A percentile compares a stretch with the other conserved stretches of the same genome.
These are phyloP conservation scores for Euptelea pleiosperma DNA, from an alignment of 164 flowering plant genomes.

Conservation along the genomic window DNA sequence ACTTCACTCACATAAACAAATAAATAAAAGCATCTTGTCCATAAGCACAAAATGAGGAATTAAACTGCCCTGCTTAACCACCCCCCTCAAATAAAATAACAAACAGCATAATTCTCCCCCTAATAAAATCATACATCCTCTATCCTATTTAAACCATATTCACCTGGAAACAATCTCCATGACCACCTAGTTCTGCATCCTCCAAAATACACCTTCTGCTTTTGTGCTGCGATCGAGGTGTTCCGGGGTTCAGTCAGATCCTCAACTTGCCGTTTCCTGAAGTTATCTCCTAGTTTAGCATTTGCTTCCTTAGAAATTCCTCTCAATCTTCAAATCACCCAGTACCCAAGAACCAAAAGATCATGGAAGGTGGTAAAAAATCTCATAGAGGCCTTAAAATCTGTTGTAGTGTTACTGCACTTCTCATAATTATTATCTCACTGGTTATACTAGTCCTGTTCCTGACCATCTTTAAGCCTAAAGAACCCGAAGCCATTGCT, in stretches of 20 bases:
- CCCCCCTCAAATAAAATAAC: no score
- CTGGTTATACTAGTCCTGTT: conserved; percentile 22
- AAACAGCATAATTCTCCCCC: no score
- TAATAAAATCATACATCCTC: no score
- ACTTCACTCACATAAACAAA: no score
- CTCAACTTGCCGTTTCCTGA: no score
- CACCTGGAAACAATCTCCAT: conserved; percentile 6
- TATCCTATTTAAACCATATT: not conserved
- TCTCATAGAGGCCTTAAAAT: conserved; percentile 15
- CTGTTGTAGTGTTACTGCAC: conserved; percentile 23
- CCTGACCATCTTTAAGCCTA: conserved; percentile 37
- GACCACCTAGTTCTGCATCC: not conserved
- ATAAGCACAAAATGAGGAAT: not conserved
- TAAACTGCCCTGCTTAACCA: not conserved
- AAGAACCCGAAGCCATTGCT: conserved; percentile 26
- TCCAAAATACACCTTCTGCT: no score
- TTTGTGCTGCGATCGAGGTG: no score
- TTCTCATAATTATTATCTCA: conserved; percentile 17
- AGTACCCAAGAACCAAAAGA: not conserved
- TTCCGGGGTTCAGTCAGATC: no score
- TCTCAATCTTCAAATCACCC: not conserved
- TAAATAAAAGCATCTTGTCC: not conserved
- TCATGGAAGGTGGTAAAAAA: conserved; percentile 6
- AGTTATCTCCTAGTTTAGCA: no score
- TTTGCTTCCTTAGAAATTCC: not conserved